Evolutionary conservation across 768 basidiomycete species (phyloP).

Genomic region (Tulasnella sp.): DNA sequence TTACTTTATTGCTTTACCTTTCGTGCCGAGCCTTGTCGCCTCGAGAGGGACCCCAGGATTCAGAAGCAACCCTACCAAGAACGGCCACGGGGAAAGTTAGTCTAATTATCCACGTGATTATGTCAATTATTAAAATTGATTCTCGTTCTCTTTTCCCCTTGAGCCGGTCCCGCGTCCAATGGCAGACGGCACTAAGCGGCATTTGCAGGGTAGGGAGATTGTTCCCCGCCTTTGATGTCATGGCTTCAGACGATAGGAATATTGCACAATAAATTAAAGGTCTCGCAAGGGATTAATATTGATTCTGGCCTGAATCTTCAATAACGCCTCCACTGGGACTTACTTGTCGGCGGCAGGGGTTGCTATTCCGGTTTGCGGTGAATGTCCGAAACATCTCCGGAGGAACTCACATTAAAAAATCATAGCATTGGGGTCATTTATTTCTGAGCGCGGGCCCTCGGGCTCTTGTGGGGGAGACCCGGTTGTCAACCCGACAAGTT

Average conservation of each 20-base stretch:
- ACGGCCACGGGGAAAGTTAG: too few species aligned
- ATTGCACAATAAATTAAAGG: neutral
- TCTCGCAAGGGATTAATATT: neutral
- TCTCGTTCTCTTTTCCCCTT: neutral
- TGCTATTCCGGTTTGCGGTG: too few species aligned
- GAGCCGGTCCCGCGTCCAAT: neutral
- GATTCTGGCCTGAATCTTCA: too few species aligned
- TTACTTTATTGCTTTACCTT: neutral
- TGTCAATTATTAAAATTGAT: neutral
- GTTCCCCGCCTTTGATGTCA: neutral
- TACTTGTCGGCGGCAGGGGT: too few species aligned
- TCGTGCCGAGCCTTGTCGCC: neutral
- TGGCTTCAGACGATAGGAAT: neutral
- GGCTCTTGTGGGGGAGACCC: too few species aligned
- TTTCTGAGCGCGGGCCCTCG: too few species aligned
- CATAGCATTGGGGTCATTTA: too few species aligned
- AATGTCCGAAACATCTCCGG: too few species aligned
- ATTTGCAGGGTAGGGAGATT: neutral
- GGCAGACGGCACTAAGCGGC: neutral
- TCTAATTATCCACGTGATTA: neutral
- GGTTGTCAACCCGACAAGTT: too few species aligned
- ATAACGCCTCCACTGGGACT: too few species aligned
- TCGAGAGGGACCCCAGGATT: neutral
- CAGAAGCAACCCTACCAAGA: neutral
- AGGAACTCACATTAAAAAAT: too few species aligned